Evolutionary conservation across 768 basidiomycete species (phyloP).

Genomic region (Chalciporus piperatus): DNA sequence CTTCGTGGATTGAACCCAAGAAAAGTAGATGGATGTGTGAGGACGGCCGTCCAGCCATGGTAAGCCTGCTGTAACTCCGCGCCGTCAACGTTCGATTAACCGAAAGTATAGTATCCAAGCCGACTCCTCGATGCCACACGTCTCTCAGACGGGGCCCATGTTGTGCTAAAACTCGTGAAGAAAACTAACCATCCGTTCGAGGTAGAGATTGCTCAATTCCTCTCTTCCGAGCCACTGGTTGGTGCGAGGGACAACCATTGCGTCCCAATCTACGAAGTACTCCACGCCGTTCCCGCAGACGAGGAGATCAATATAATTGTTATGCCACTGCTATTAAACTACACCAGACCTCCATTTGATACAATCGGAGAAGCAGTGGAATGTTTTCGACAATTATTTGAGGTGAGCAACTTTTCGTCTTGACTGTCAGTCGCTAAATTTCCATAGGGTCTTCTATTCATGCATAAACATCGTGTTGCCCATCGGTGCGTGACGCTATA

Average conservation of each 20-base stretch:
- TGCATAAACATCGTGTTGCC: slow-evolving; percentile 34
- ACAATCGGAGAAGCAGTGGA: slow-evolving; percentile 15
- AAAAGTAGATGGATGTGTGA: neutral
- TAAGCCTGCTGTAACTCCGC: slow-evolving; percentile 6
- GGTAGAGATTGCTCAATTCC: too few relatives aligned
- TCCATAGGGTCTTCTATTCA: slow-evolving; percentile 33
- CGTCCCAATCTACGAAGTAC: slow-evolving; percentile 22
- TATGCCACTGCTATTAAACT: slow-evolving; percentile 29
- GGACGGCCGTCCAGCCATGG: neutral
- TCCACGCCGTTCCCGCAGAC: slow-evolving; percentile 9
- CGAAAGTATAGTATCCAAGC: slow-evolving; percentile 1
- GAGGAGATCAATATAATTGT: slow-evolving; percentile 19
- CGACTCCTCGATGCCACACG: too few relatives aligned
- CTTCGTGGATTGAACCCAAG: neutral
- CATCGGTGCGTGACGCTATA: slow-evolving; percentile 28
- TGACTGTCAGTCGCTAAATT: neutral
- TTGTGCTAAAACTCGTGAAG: too few relatives aligned
- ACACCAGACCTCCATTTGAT: slow-evolving; percentile 16
- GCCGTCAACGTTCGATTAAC: slow-evolving; percentile 16
- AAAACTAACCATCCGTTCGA: too few relatives aligned
- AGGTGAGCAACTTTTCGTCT: slow-evolving; percentile 10
- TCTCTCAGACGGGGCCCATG: too few relatives aligned
- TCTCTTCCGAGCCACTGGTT: neutral
- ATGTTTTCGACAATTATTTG: slow-evolving; percentile 30
- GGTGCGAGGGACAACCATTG: slow-evolving; percentile 20